Percentiles rank a stretch among this genome's conserved stretches.
Conservation (phyloP, 164 flowering plant species). For the Euptelea pleiosperma region DNA sequence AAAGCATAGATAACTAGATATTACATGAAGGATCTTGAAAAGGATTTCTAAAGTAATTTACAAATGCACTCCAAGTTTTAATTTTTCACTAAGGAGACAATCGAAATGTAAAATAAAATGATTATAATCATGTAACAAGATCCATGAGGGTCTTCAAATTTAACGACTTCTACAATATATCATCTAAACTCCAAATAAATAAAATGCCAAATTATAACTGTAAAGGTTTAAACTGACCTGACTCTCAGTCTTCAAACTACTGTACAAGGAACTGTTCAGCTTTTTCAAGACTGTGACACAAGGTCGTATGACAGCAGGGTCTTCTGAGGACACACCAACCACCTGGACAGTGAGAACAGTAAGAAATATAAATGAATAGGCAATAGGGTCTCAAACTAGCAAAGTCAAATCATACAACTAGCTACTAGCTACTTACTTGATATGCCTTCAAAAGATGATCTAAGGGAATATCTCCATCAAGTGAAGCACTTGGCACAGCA, state of each 20-base stretch:
- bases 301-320: constrained; percentile 52
- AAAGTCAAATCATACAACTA: constrained; percentile 1
- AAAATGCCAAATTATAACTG: background rate
- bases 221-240: constrained; percentile 42
- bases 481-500: constrained; percentile 28
- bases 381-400: background rate
- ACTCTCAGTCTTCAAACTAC: constrained; percentile 39
- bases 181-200: background rate
- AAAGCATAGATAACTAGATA: too few relatives aligned
- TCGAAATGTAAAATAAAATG: too few relatives aligned
- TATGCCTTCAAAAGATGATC: constrained; percentile 51
- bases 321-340: constrained; percentile 36
- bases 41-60: too few relatives aligned
- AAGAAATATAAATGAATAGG: background rate
- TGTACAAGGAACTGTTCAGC: constrained; percentile 41
- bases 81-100: too few relatives aligned
- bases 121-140: too few relatives aligned
- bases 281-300: constrained; percentile 58
- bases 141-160: background rate
- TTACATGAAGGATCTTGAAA: too few relatives aligned
- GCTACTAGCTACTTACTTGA: constrained; percentile 39
- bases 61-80: too few relatives aligned
- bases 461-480: constrained; percentile 17
- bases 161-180: background rate
- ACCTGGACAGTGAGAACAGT: constrained; percentile 37